phyloP scores from a whole-genome alignment of 768 basidiomycete genomes.

The Auricularia cornea region DNA sequence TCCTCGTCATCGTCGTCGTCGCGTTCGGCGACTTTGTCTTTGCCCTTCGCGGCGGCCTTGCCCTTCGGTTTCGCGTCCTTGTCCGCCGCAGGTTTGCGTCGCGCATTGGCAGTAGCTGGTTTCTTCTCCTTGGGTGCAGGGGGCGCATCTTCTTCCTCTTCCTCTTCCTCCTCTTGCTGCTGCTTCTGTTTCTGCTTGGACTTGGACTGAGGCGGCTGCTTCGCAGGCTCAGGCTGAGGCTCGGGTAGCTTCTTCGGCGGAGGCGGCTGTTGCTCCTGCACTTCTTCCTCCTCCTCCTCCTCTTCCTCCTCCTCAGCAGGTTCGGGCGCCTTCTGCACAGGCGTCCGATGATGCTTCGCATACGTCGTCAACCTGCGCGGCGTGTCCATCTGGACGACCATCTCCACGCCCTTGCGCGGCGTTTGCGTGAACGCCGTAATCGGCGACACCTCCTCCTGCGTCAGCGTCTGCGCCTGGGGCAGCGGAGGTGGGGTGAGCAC shows the following conservation, averaged over 20 bases:
- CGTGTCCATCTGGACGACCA: neutral
- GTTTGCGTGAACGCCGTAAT: neutral
- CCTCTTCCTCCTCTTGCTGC: neutral
- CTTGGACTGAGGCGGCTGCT: too few relatives aligned
- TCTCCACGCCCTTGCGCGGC: neutral
- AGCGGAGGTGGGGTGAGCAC: neutral
- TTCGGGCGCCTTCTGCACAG: neutral
- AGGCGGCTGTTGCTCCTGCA: neutral
- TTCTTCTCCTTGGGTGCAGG: neutral
- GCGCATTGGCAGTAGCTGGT: neutral
- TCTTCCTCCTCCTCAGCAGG: neutral
- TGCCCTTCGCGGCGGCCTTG: too few relatives aligned
- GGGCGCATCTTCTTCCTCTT: neutral
- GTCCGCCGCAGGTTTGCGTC: neutral
- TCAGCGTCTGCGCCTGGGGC: too few relatives aligned
- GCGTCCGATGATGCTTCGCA: neutral
- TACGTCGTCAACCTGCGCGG: neutral
- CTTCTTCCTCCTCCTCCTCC: neutral
- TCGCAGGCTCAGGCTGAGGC: too few relatives aligned
- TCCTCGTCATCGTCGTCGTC: neutral
- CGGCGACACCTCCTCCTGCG: neutral
- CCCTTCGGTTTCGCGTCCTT: neutral
- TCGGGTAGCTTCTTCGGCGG: too few relatives aligned
- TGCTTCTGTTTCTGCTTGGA: too few relatives aligned
- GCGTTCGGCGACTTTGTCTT: too few relatives aligned